Base-by-base conservation (phyloP, 2,329 filamentous ascomycete genomes). In the Cytospora schulzeri region DNA sequence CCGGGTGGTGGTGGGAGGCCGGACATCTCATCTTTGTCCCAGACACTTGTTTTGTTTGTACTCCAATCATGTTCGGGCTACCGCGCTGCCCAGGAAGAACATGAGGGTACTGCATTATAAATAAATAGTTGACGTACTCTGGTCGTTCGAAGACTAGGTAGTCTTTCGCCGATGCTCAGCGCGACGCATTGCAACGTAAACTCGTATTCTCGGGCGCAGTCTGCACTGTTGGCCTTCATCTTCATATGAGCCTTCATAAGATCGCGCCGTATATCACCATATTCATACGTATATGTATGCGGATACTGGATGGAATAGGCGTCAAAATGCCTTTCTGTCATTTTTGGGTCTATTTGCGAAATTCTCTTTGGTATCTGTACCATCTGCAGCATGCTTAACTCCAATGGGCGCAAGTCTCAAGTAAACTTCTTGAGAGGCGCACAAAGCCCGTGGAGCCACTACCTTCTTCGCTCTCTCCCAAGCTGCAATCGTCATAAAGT, bases 21-120 rank as follows among this genome's bases (percentile, higher is more conserved):
- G 79, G 78, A 84, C 80, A 83, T 77, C 15, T 19, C n/a, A 72
- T 66, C 50, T 45, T n/a, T 29, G 17, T 55, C 45, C 24, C 33
- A 24, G n/a, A 9, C n/a, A 19, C n/a, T 60, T 14, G 17, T 33
- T 51, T 51, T 56, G 7, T 51, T 41, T 50, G 24, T 62, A 11
- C 19, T 38, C 17, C 53, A n/a, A 19, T 29, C 22, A 50, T 24
- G 35, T 56, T 35, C 35, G 53, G 55, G 38, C 52, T 56, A 56
- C 52, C 52, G 33, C 60, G 35, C 48, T 24, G 53, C 60, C 55
- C 60, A 22, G 35, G 22, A 35, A 50, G 22, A 45, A 41, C 52
- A 28, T 35, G 59, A 33, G 38, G 7, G n/a, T 26, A 24, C 53
- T 38, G 15, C 17, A n/a, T 56, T 26, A 17, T 38, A 3, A n/a